Conservation (phyloP, 2,329 filamentous ascomycete species). For the Plectosphaerella cucumerina region DNA sequence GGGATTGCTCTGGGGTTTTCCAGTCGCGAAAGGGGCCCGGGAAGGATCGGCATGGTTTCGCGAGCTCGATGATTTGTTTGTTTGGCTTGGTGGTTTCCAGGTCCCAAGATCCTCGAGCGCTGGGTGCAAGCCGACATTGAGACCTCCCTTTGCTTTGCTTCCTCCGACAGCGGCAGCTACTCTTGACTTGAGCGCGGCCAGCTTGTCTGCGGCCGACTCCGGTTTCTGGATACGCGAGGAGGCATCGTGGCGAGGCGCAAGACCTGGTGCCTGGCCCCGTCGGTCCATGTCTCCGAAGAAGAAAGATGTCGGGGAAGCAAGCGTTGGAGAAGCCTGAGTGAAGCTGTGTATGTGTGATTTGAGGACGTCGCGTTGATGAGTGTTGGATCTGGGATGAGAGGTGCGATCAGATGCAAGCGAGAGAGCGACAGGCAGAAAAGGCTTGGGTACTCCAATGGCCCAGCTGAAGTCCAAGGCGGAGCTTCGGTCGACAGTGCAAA, state of each 20-base stretch:
- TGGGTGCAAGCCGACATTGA: constrained; percentile 75
- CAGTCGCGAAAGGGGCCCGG: neutral
- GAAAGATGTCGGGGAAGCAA: too few species aligned
- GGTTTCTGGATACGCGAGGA: constrained; percentile 51
- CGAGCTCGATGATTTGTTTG: constrained; percentile 13
- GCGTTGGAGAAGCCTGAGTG: too few species aligned
- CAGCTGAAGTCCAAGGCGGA: too few species aligned
- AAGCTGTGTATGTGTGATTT: neutral
- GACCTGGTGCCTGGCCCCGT: constrained; percentile 42
- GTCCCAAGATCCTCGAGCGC: constrained; percentile 58
- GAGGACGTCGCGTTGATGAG: neutral
- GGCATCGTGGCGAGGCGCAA: constrained; percentile 53
- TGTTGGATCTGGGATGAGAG: too few species aligned
- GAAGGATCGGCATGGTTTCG: constrained; percentile 7
- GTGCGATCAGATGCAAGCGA: neutral
- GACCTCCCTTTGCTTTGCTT: constrained; percentile 58
- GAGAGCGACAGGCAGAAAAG: neutral
- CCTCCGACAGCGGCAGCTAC: constrained; percentile 69
- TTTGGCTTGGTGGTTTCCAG: constrained; percentile 39
- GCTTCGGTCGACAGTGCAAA: too few species aligned
- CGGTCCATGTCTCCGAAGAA: constrained; percentile 40
- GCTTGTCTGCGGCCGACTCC: constrained; percentile 56
- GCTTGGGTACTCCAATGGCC: constrained; percentile 12
- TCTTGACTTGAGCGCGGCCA: constrained; percentile 75
- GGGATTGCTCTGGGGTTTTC: constrained; percentile 52